Conservation (phyloP, 2,329 filamentous ascomycete genomes). For the Colletotrichum somersetense region DNA sequence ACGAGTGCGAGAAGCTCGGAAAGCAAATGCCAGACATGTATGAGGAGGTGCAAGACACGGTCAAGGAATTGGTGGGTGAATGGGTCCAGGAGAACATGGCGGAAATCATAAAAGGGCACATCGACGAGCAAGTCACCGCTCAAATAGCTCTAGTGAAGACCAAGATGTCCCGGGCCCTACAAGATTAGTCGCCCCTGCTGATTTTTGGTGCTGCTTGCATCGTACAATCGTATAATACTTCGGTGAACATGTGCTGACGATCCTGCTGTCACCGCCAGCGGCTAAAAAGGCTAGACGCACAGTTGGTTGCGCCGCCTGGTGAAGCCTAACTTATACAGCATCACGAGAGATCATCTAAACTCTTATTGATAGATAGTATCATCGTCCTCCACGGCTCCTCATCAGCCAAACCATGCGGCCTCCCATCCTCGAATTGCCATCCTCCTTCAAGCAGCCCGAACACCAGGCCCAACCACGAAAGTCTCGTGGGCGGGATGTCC, state of each 20-base stretch:
- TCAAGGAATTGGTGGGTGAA: neutral
- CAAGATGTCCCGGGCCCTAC: conserved; percentile 16
- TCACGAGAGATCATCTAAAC: too few relatives aligned
- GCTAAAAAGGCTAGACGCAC: too few relatives aligned
- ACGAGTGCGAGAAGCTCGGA: conserved; percentile 29
- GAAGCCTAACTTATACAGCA: too few relatives aligned
- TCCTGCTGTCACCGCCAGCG: too few relatives aligned
- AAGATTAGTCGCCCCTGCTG: neutral
- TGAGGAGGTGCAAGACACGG: conserved; percentile 18
- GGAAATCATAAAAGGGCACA: conserved; percentile 9
- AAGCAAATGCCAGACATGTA: conserved; percentile 21
- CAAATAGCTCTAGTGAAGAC: conserved; percentile 18
- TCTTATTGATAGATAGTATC: too few relatives aligned
- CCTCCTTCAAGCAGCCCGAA: conserved; percentile 9
- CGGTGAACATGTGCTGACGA: too few relatives aligned
- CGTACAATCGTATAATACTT: neutral
- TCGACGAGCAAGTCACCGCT: conserved; percentile 14
- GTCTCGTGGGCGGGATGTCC: neutral
- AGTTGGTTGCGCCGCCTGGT: too few relatives aligned
- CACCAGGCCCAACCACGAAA: conserved; percentile 1
- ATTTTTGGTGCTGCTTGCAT: too few relatives aligned
- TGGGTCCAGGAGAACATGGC: conserved; percentile 25
- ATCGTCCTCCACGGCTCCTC: neutral
- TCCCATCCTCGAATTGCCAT: neutral
- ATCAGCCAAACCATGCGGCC: neutral